Evolutionary conservation across 371 early-diverging fungal species (phyloP), one percentile per base, ranked within the genome.

Genomic region (Catenaria anguillulae): DNA sequence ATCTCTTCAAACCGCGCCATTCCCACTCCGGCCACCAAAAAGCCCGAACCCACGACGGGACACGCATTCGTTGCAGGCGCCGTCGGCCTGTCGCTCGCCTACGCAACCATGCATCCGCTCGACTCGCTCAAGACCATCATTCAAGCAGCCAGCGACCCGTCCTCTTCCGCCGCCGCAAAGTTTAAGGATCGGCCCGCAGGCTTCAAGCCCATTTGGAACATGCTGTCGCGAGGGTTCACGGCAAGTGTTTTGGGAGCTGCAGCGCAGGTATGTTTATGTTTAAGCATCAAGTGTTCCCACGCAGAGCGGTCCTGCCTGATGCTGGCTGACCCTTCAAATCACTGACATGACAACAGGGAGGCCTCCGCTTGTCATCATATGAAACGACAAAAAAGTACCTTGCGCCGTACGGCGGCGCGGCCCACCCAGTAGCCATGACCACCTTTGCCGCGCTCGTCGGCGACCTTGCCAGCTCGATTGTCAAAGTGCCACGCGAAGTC

Each of bases 401-500:
- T 62, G 66, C 73, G 63, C 60, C 65, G 65, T 31, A 65, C 62
- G 54, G 50, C 62, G 43, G 64, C 62, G 21, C 66, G 67, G 37
- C 65, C 66, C 65, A 65, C 5, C 68, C 74, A 2, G 77, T 82
- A 55, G 79, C 82, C 31, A 81, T 82, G 10, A 82, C 85, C 8
- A 84, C 87, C 37, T 62, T 86, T 42, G 81, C 88, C 35, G 89
- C 89, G 26, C 78, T 86, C 13, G 67, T 84, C 17, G 87, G 87
- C 43, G 89, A 89, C 71, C 66, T 84, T 13, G 86, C 84, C 5
- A 85, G 85, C 0, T 82, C 82, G 56, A 80, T 87, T 26, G 81
- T 87, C 70, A 89, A 89, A 66, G 89, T 89, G 0, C 89, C 89
- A 21, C 76, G 89, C 33, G 89, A 89, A 66, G 87, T 89, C n/a